phyloP scores from a whole-genome alignment of 1,139 yeast genomes.

The Pichia sp. region DNA sequence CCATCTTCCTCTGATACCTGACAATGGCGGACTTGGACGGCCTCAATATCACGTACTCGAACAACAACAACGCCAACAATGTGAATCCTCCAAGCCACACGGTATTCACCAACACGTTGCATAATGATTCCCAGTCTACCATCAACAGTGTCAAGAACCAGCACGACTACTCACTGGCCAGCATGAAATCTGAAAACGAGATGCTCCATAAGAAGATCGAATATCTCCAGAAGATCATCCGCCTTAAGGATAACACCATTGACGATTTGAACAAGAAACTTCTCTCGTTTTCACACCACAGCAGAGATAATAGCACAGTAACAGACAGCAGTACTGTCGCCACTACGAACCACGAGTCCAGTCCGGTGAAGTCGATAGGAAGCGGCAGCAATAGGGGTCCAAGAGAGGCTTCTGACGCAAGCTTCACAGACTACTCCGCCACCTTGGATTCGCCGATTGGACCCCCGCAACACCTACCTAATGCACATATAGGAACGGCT shows the following conservation, averaged over 20 bases:
- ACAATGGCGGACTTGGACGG: conserved; percentile 3
- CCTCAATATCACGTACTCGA: not conserved
- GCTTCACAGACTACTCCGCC: not conserved
- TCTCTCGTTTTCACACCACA: not conserved
- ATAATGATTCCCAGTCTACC: conserved; percentile 5
- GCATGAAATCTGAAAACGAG: conserved; percentile 12
- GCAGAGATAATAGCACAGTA: not conserved
- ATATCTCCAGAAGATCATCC: conserved; percentile 12
- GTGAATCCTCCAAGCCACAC: not conserved
- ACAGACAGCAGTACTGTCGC: not conserved
- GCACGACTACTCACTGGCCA: conserved; percentile 3
- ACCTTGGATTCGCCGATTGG: not conserved
- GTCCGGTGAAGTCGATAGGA: not conserved
- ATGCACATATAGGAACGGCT: not conserved
- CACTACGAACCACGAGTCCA: not conserved
- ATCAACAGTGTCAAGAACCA: not conserved
- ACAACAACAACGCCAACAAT: not conserved
- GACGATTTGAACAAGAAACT: conserved; percentile 12
- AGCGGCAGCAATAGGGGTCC: not conserved
- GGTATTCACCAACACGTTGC: not conserved
- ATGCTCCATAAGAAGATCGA: conserved; percentile 11
- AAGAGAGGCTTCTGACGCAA: not conserved
- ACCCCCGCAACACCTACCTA: not conserved
- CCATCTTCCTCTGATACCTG: not conserved
- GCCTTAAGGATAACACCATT: conserved; percentile 14